Base-by-base conservation (phyloP, 2,329 filamentous ascomycete genomes). In the Ascochyta koolunga region DNA sequence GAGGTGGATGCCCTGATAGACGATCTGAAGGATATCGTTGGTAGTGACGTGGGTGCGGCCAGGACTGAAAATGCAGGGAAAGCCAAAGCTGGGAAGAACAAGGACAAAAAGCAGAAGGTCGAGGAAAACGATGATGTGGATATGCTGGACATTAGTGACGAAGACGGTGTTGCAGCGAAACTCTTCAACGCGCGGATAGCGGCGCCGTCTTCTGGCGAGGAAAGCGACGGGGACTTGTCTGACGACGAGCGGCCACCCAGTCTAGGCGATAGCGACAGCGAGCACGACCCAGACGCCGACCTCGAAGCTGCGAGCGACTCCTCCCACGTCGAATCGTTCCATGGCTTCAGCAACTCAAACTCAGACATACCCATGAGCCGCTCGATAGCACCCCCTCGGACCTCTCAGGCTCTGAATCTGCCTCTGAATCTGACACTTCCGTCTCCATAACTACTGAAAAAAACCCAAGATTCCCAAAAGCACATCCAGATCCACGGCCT, bases 1-100 rank as follows among this genome's bases (percentile, higher is more conserved):
- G 81, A 79, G 2, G 69, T 86, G 37, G 77, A 79, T 19, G 76
- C 76, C 31, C 74, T 81, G 22, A 59, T 79, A 27, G 70, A 69
- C 4, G 76, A 77, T 29, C 61, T 81, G 50, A 76, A 77, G 63
- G 60, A 45, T 2, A 76, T 77, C 33, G 62, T 80, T 25, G 63
- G 56, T 5, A 55, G 39, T 16, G 51, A 27, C 0, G 58, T 50
- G 29, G 44, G 19, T 13, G 50, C 18, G 7, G 50, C 8, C 21
- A 33, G 32, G 13, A 11, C 18, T 8, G 44, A 44, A 13, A 15
- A 25, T 36, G 38, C 32, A 25, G 40, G 25, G 16, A 54, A 52
- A 18, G 19, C 18, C 19, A 56, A 62, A 50, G 58, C 58, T 11
- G 52, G 36, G 4, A 54, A 33, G 25, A 56, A 66, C 22, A 29